Percentiles rank a stretch among this genome's conserved stretches.
phyloP scores from a whole-genome alignment of 2,329 filamentous ascomycete species.

The Penicillium glabrum region DNA sequence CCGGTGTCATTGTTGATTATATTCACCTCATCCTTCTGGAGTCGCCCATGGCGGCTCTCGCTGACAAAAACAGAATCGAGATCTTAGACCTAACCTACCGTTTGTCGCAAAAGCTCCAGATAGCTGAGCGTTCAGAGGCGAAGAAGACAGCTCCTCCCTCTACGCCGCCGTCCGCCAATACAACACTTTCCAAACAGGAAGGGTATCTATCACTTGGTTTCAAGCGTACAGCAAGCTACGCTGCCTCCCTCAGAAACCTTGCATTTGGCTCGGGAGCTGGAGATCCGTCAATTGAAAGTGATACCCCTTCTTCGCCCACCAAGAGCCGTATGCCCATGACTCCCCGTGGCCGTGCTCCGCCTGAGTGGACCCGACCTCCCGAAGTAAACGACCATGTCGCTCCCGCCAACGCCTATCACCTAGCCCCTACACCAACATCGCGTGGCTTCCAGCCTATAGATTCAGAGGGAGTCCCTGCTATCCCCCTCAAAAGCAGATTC shows the following conservation, averaged over 20 bases:
- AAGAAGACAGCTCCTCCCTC: slow-evolving; percentile 42
- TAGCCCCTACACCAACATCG: slow-evolving; percentile 75
- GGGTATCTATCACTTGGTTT: slow-evolving; percentile 63
- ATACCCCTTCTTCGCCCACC: slow-evolving; percentile 30
- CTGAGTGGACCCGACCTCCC: slow-evolving; percentile 65
- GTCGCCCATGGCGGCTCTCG: slow-evolving; percentile 70
- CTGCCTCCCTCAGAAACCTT: slow-evolving; percentile 63
- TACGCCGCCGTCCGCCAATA: slow-evolving; percentile 46
- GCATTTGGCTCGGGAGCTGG: slow-evolving; percentile 50
- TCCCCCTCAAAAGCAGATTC: slow-evolving; percentile 81
- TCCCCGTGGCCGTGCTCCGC: slow-evolving; percentile 52
- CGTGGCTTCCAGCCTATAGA: slow-evolving; percentile 69
- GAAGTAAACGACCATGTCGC: slow-evolving; percentile 71
- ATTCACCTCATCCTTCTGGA: slow-evolving; percentile 75
- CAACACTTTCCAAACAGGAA: slow-evolving; percentile 54
- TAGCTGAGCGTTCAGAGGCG: slow-evolving; percentile 32
- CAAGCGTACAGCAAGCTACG: slow-evolving; percentile 64
- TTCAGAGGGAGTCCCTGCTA: slow-evolving; percentile 56
- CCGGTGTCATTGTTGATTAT: slow-evolving; percentile 80
- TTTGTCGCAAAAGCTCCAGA: slow-evolving; percentile 41
- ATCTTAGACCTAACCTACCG: slow-evolving; percentile 38
- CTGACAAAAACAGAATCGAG: slow-evolving; percentile 73
- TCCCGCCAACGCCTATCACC: slow-evolving; percentile 69
- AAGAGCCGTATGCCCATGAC: slow-evolving; percentile 41
- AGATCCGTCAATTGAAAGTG: slow-evolving; percentile 27